A percentile compares a stretch with the other conserved stretches of the same genome.
Evolutionary conservation across 345 rosid species (phyloP).

Genomic region (Gossypium arboreum): DNA sequence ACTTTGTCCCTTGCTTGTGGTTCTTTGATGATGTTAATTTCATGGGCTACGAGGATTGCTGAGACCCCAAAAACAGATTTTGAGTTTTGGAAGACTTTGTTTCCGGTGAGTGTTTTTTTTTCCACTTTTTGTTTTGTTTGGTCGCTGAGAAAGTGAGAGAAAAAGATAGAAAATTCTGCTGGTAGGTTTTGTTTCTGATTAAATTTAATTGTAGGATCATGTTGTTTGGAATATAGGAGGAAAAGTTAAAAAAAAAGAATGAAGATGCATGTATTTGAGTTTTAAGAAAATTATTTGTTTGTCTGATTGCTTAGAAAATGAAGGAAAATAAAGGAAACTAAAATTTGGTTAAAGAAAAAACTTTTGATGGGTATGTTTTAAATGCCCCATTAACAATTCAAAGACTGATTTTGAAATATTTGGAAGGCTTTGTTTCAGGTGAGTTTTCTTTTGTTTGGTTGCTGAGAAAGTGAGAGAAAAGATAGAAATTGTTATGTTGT

Average conservation of each 20-base stretch:
- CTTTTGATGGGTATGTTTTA: background rate
- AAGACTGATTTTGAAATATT: slow-evolving; percentile 73
- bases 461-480: slow-evolving; percentile 1
- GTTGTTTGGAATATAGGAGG: slow-evolving; percentile 11
- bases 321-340: slow-evolving; percentile 6
- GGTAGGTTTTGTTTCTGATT: slow-evolving; percentile 31
- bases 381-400: slow-evolving; percentile 15
- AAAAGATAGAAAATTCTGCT: slow-evolving; percentile 14
- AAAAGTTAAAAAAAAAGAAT: background rate
- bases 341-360: background rate
- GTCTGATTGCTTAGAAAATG: slow-evolving; percentile 43
- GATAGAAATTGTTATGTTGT: background rate
- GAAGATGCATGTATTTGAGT: background rate
- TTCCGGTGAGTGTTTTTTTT: slow-evolving; percentile 70
- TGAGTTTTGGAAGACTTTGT: slow-evolving; percentile 89
- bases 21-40: slow-evolving; percentile 90
- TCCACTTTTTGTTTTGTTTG: slow-evolving; percentile 22
- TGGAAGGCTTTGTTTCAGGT: slow-evolving; percentile 95
- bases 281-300: slow-evolving; percentile 30
- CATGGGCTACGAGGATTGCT: slow-evolving; percentile 84
- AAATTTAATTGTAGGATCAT: background rate
- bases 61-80: slow-evolving; percentile 90
- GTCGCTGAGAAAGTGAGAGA: slow-evolving; percentile 18
- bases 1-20: slow-evolving; percentile 94
- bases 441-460: slow-evolving; percentile 38